These are phyloP conservation scores for Rhododendron henanense DNA, from an alignment of 148 eudicot genomes.

Conservation along the genomic window DNA sequence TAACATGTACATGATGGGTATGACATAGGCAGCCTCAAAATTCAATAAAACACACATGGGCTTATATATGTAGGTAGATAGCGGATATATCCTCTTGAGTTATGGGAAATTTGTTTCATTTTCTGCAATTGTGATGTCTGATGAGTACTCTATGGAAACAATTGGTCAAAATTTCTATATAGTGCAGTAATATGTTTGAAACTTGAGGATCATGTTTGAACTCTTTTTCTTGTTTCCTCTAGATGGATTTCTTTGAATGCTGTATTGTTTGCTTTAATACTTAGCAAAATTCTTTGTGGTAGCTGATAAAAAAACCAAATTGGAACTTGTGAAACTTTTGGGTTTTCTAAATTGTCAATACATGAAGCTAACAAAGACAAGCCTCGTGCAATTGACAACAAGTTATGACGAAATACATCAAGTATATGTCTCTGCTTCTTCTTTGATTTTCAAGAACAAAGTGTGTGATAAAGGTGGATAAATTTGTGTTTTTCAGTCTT, in stretches of 20 bases:
- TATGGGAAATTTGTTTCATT: not conserved
- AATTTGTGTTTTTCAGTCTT: too few species aligned
- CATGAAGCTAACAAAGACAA: too few species aligned
- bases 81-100: not conserved
- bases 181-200: not conserved
- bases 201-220: not conserved
- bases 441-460: too few species aligned
- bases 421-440: too few species aligned
- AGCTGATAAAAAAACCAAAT: not conserved
- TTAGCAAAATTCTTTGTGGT: not conserved
- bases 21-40: not conserved
- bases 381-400: too few species aligned
- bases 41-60: not conserved
- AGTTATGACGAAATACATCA: too few species aligned
- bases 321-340: not conserved
- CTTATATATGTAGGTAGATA: too few species aligned
- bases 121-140: not conserved
- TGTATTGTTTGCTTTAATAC: not conserved
- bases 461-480: too few species aligned
- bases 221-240: not conserved
- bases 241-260: not conserved
- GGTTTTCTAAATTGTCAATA: too few species aligned
- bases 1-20: not conserved
- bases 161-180: not conserved
- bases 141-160: not conserved